Evolutionary conservation across 495 filamentous ascomycete genomes (phyloP).

Genomic region (Rhypophila decipiens): DNA sequence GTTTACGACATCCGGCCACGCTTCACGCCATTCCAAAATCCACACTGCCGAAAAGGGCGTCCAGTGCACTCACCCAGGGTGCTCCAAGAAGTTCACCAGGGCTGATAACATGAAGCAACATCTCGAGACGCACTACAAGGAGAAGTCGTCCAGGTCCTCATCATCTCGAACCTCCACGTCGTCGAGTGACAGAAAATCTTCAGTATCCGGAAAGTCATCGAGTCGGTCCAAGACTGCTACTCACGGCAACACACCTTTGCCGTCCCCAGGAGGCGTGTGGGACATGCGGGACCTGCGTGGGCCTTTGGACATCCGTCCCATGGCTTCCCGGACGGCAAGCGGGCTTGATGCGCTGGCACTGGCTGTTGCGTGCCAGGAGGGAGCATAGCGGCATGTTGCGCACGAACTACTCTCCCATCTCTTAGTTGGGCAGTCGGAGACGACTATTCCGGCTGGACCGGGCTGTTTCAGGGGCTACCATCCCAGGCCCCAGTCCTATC

Average conservation of each 20-base stretch:
- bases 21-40: constrained; percentile 93
- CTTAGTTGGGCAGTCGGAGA: background rate
- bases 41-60: constrained; percentile 95
- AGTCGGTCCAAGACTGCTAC: constrained; percentile 15
- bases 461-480: background rate
- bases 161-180: constrained; percentile 16
- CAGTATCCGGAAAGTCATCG: constrained; percentile 28
- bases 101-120: constrained; percentile 99
- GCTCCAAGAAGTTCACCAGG: constrained; percentile 89
- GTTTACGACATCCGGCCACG: constrained; percentile 94
- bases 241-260: constrained; percentile 11
- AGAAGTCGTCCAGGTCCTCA: constrained; percentile 36
- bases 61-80: constrained; percentile 66
- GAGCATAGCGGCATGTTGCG: constrained; percentile 18
- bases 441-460: background rate
- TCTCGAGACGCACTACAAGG: constrained; percentile 74
- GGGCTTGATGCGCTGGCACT: constrained; percentile 37
- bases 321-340: constrained; percentile 21
- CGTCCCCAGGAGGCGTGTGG: constrained; percentile 31
- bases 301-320: constrained; percentile 31
- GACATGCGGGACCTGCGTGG: constrained; percentile 38
- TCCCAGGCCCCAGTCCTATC: too few species aligned
- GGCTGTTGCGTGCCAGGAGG: constrained; percentile 34
- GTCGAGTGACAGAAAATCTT: constrained; percentile 23
- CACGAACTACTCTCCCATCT: too few species aligned